Base-by-base conservation (phyloP, 2,329 filamentous ascomycete species). In the Ploettnerulaceae sp. region DNA sequence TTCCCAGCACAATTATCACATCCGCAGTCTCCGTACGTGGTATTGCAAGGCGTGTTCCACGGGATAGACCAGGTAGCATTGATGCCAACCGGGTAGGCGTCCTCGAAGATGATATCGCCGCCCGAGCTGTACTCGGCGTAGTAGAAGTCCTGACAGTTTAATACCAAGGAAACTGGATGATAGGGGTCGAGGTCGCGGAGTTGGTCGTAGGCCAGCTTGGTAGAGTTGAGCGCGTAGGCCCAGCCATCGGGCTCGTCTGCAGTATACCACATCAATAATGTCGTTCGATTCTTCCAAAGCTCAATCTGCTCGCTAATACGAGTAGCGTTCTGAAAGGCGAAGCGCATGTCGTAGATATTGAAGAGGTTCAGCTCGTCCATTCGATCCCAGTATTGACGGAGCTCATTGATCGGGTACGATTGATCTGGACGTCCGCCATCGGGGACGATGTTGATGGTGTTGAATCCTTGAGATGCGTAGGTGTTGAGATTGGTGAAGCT, bases 61-160 rank as follows among this genome's bases (percentile, higher is more conserved):
- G 64, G 63, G 1, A 60, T 61, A 0, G 67, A 71, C 61, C 64
- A 75, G 1, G 63, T 67, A 0, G 69, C 66, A 51, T 76, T 73
- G 33, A 69, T 69, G 4, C 65, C 67, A 26, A 77, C 64, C 0
- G 74, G 73, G 43, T 76, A 77, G 0, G 70, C 66, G 47, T 77
- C 74, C 40, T 69, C 66, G 34, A 75, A 64, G 25, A 77, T 64
- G 49, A 76, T 75, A 48, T 77, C 73, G 0, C 71, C 69, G 7
- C 74, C 74, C 1, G 66, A 57, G 1, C 69, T 62, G 55, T 77
- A 77, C n/a, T 71, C 64, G 20, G 61, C 50, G 57, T 73, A 77
- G 57, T 74, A 68, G 58, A 73, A 77, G 53, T 76, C 73, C 36
- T 67, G 67, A 59, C 74, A 77, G 52, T 76, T 77, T 22, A 77